Base-by-base conservation (phyloP, 202 grass and related monocot genomes). In the Zizania palustris region DNA sequence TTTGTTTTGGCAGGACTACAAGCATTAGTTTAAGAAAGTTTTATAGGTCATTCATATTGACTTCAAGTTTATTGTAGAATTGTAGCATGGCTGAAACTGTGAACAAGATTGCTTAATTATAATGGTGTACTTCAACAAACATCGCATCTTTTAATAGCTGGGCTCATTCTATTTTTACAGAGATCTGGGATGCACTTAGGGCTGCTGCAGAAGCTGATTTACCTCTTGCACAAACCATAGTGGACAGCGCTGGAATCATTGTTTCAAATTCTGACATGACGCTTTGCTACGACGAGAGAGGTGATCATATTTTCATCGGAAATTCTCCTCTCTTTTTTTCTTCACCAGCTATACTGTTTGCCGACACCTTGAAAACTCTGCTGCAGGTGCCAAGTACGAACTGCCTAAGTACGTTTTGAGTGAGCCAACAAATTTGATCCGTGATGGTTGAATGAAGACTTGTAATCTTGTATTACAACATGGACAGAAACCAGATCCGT, bases 161-260 rank as follows among this genome's bases (percentile, higher is more conserved):
- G 20, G 3, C 7, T 55, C n/a, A 9, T 6, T 28, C 12, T 72
- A 1, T 71, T 54, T 81, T 1, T 66, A 35, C 86, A 98, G 95
- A 98, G 80, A 98, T 98, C 79, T 98, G 95, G 95, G 95, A 98
- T 83, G 95, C 95, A 70, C 89, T 98, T 44, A 70, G 71, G 73
- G 89, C 87, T 78, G 91, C 87, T 12, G 73, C 91, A 60, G 91
- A 94, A 66, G 88, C 83, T 78, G 95, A 98, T 38, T 81, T 90
- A 82, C 54, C 73, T 56, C 95, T 98, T 76, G 95, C 91, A 11
- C 91, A 98, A 67, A 82, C 83, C 61, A 94, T 98, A 83, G 87
- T 92, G 73, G 91, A 97, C 45, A 97, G 89, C 79, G 91, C 95
- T 55, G 91, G 84, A 39, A 92, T 98, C 57, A 90, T 98, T 57